Percentiles rank a stretch among this genome's conserved stretches.
phyloP scores from a whole-genome alignment of 2,329 filamentous ascomycete species.

The Fusarium domesticum region DNA sequence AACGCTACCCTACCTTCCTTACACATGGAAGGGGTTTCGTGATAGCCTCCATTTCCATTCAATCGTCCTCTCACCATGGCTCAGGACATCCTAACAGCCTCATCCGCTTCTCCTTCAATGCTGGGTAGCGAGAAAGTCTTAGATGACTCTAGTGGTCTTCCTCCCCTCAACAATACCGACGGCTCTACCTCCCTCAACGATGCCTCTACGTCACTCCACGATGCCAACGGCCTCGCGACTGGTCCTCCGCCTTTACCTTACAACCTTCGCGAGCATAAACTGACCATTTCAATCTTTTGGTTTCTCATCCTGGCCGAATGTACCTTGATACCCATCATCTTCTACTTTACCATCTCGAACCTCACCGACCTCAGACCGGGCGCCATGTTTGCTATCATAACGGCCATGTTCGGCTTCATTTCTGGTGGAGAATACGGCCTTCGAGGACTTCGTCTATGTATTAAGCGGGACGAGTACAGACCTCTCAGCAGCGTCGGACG shows the following conservation, averaged over 20 bases:
- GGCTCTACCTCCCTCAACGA: neutral
- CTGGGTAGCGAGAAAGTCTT: neutral
- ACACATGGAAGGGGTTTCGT: neutral
- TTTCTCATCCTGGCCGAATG: constrained; percentile 25
- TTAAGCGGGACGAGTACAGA: constrained; percentile 10
- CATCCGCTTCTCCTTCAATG: neutral
- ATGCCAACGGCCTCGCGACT: neutral
- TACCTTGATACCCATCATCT: constrained; percentile 39
- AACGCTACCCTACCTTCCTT: too few relatives aligned
- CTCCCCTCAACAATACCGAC: neutral
- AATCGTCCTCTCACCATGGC: neutral
- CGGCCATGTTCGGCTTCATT: constrained; percentile 46
- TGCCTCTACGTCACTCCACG: neutral
- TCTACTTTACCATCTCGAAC: constrained; percentile 44
- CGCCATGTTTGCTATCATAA: constrained; percentile 44
- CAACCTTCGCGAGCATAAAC: constrained; percentile 25
- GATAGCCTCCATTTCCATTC: neutral
- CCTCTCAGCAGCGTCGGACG: constrained; percentile 9
- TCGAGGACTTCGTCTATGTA: constrained; percentile 5
- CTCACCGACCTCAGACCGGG: constrained; percentile 19
- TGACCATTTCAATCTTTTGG: constrained; percentile 22
- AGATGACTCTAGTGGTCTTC: neutral
- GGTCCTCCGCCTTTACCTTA: constrained; percentile 19
- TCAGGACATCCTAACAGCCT: neutral
- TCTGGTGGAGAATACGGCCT: constrained; percentile 44